Base-by-base conservation (phyloP, 2,329 filamentous ascomycete genomes). In the Hyphodiscus sp. region DNA sequence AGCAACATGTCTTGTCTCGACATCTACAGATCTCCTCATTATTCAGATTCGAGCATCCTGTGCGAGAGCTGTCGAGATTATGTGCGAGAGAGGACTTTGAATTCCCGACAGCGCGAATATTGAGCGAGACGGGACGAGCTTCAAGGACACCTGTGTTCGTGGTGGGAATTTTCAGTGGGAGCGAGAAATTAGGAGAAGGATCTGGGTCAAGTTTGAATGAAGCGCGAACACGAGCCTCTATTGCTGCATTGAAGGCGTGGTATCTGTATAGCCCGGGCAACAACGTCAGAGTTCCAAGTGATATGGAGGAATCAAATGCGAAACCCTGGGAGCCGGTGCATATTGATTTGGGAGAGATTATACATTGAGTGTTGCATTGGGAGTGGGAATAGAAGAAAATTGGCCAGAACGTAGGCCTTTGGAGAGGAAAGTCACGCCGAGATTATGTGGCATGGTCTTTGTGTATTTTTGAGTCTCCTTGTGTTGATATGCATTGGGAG, bases 1-100 rank as follows among this genome's bases (percentile, higher is more conserved):
- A 82, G 64, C 82, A 87, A 46, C 91, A 99, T 73, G 81, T 99
- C 60, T 81, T 96, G 56, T 86, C 85, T 49, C 82, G 91, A 54
- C 82, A 87, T 62, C 79, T 96, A 55, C 82, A 92, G 60, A 75
- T 97, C 52, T 79, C 84, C 52, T 76, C 76, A 41, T 77, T 99
- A 56, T 99, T 99, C 75, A 76, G 83, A 59, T 97, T 99, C 77
- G 80, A 81, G 59, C 80, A 87, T 54, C 92, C 94, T 0, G 89
- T 89, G 26, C 83, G 87, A 60, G 94, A 99, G 71, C 78, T 99
- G 41, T 81, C 82, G 55, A 80, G 85, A 62, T 77, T 99, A 44
- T 99, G 94, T 73, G 85, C 84, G 6, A 79, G 94, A 56, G 94
- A 99, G 74, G 86, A 87, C 59, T 97, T 97, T 71, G 89, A 95